These are phyloP conservation scores for Raddia distichophylla DNA, from an alignment of 176 grass and related monocot species.

Conservation along the genomic window DNA sequence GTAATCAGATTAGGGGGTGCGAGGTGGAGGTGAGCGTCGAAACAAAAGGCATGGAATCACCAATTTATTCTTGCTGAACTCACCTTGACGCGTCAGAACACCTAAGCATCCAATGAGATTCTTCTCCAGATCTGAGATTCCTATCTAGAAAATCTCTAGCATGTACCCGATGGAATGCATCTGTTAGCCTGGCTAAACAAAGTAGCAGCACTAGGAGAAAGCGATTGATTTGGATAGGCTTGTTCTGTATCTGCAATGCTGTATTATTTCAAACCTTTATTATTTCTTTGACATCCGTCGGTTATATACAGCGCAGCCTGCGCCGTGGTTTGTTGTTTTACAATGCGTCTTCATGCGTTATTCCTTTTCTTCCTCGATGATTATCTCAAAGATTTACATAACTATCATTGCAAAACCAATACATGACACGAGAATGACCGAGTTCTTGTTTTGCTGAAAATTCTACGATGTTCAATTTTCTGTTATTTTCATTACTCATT, in stretches of 20 bases:
- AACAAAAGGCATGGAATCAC: background rate
- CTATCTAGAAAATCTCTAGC: background rate
- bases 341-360: background rate
- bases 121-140: background rate
- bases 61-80: slow-evolving; percentile 31
- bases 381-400: background rate
- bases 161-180: background rate
- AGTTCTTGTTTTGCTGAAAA: background rate
- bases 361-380: background rate
- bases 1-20: slow-evolving; percentile 88
- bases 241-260: slow-evolving; percentile 2
- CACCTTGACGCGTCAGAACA: slow-evolving; percentile 23
- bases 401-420: background rate
- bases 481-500: background rate
- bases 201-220: slow-evolving; percentile 5
- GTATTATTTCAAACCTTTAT: background rate
- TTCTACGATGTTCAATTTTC: background rate
- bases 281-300: background rate
- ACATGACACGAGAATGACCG: background rate
- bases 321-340: background rate
- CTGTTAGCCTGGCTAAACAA: background rate
- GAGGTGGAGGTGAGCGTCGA: slow-evolving; percentile 70
- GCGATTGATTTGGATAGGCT: slow-evolving; percentile 24
- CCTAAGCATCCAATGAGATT: background rate
- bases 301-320: background rate